Evolutionary conservation across 2,329 filamentous ascomycete genomes (phyloP), one percentile per base, ranked within the genome.

Genomic region (Passalora sequoiae): DNA sequence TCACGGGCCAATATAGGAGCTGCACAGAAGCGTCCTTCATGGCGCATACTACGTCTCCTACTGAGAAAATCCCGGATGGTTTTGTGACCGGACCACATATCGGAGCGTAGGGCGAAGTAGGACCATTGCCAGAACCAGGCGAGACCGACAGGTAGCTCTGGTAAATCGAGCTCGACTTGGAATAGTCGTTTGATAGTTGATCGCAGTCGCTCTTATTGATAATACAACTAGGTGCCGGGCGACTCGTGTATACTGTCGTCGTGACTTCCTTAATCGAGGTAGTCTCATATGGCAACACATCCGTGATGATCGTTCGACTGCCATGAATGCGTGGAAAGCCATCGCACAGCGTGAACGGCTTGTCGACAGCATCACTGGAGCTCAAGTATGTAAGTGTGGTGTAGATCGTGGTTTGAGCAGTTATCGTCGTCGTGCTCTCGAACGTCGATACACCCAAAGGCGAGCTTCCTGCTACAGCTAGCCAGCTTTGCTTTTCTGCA

Each of bases 291-390:
- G 37, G 29, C 3, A 41, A 21, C 6, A 31, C 20, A 5, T 28
- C 21, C 15, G 9, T 35, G n/a, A 27, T 32, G 8, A 47, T 35
- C 6, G 24, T 47, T 17, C 48, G 54, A 37, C 31, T 38, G 25
- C 47, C 53, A 36, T 53, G 32, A 9, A 57, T 42, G 8, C 55
- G 48, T 5, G 51, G 53, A 16, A 25, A 56, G 17, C 51, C 51
- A 42, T 57, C 55, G 29, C 55, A 57, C 6, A 57, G 51, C 4
- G 51, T 55, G 39, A 47, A 55, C 3, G 49, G 43, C 8, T 22
- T 31, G n/a, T 15, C 15, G 3, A 19, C 8, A 9, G 30, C 12
- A 9, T 4, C 19, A 29, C 36, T 19, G 1, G 17, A 6, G 38
- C 44, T 33, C 25, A 46, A 31, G 29, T 32, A 33, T 16, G 44